A percentile compares a stretch with the other conserved stretches of the same genome.
These are phyloP conservation scores for Epichloe scottii DNA, from an alignment of 2,329 filamentous ascomycete genomes.

Conservation along the genomic window DNA sequence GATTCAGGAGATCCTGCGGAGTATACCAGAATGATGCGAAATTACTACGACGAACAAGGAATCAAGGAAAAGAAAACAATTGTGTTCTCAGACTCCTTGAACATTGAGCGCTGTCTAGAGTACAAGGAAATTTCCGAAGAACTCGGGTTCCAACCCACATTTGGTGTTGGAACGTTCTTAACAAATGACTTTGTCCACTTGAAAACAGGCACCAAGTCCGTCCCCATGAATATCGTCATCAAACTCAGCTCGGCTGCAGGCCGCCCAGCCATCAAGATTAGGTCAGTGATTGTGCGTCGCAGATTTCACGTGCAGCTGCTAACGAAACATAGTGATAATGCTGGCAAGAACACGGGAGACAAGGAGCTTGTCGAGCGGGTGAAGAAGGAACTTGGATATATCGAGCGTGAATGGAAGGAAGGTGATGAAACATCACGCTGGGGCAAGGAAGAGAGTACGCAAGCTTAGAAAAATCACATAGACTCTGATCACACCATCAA, in stretches of 20 bases:
- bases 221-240: slow-evolving; percentile 93
- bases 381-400: slow-evolving; percentile 75
- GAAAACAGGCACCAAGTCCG: slow-evolving; percentile 67
- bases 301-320: slow-evolving; percentile 5
- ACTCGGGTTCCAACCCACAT: slow-evolving; percentile 71
- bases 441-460: slow-evolving; percentile 40
- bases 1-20: slow-evolving; percentile 77
- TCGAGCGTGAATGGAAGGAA: slow-evolving; percentile 70
- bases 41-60: slow-evolving; percentile 66
- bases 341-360: slow-evolving; percentile 89
- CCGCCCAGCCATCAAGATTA: slow-evolving; percentile 81
- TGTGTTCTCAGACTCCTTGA: slow-evolving; percentile 90
- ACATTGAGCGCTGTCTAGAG: slow-evolving; percentile 80
- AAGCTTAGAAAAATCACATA: background rate
- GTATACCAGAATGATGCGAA: slow-evolving; percentile 66
- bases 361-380: slow-evolving; percentile 65
- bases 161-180: slow-evolving; percentile 90
- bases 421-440: slow-evolving; percentile 78
- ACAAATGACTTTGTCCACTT: slow-evolving; percentile 83
- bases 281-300: slow-evolving; percentile 16
- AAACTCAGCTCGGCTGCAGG: slow-evolving; percentile 82
- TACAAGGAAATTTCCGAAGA: slow-evolving; percentile 78
- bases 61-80: slow-evolving; percentile 76
- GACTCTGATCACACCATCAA: background rate
- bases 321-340: slow-evolving; percentile 49